These are phyloP conservation scores for Xerocomellus chrysenteron DNA, from an alignment of 768 basidiomycete genomes.

Conservation along the genomic window DNA sequence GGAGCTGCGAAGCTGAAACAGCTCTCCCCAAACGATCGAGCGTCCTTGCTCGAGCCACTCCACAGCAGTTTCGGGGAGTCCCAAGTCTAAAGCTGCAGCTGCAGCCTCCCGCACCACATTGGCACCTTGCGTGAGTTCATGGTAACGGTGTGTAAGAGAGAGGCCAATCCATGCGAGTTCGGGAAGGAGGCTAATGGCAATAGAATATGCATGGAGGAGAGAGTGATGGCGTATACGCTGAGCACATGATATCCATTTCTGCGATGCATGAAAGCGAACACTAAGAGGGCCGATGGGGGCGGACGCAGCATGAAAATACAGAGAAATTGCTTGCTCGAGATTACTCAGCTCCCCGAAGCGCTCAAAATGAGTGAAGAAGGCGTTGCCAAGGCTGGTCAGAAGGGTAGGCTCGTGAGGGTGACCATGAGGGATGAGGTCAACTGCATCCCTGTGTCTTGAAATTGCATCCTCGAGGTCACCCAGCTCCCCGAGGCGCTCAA, in stretches of 20 bases:
- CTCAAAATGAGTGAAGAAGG: too few species aligned
- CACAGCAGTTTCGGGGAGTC: slow-evolving; percentile 1
- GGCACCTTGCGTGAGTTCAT: slow-evolving; percentile 6
- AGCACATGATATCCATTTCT: slow-evolving; percentile 6
- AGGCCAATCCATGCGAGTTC: slow-evolving; percentile 15
- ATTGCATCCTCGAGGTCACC: neutral
- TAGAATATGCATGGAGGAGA: slow-evolving; percentile 18
- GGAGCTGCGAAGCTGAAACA: slow-evolving; percentile 14
- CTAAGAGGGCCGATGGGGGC: too few species aligned
- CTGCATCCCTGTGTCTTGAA: neutral
- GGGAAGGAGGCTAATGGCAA: slow-evolving; percentile 20
- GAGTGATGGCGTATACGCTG: slow-evolving; percentile 1
- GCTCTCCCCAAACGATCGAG: slow-evolving; percentile 16
- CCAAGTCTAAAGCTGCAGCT: slow-evolving; percentile 16
- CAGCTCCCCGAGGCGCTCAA: neutral
- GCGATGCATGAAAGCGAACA: slow-evolving; percentile 4
- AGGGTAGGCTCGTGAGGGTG: too few species aligned
- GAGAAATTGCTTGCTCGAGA: too few species aligned
- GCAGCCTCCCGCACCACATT: slow-evolving; percentile 24
- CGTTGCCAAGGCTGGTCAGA: too few species aligned
- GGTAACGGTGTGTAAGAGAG: slow-evolving; percentile 15
- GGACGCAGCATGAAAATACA: too few species aligned
- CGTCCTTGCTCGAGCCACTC: slow-evolving; percentile 21
- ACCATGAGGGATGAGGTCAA: too few species aligned
- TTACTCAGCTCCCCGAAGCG: too few species aligned